Percentiles rank a stretch among this genome's conserved stretches.
Conservation (phyloP, 495 filamentous ascomycete species). For the Elasticomyces elasticus region DNA sequence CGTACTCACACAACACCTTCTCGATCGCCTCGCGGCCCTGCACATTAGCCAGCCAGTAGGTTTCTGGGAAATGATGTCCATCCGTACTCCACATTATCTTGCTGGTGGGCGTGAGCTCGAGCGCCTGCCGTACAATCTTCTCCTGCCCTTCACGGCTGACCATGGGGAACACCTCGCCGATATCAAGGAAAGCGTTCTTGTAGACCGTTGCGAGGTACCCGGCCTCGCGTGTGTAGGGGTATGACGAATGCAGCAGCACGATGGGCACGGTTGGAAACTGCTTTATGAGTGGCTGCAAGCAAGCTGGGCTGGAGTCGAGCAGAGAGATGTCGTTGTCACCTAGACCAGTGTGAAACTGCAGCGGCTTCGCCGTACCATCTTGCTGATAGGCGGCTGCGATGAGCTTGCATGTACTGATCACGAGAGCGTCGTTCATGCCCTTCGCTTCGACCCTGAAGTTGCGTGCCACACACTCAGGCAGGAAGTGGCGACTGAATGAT, state of each 20-base stretch:
- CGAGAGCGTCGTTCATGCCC: slow-evolving; percentile 54
- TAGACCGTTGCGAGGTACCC: slow-evolving; percentile 76
- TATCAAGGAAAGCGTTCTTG: slow-evolving; percentile 73
- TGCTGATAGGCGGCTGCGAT: slow-evolving; percentile 31
- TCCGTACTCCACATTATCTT: slow-evolving; percentile 83
- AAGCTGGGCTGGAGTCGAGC: slow-evolving; percentile 60
- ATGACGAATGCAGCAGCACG: slow-evolving; percentile 73
- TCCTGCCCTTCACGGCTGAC: slow-evolving; percentile 74
- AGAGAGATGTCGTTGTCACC: slow-evolving; percentile 76
- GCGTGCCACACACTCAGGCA: slow-evolving; percentile 21
- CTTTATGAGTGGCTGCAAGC: slow-evolving; percentile 64
- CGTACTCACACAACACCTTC: slow-evolving; percentile 56
- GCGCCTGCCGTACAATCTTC: slow-evolving; percentile 56
- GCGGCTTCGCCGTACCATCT: slow-evolving; percentile 45
- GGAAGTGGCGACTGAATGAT: slow-evolving; percentile 21
- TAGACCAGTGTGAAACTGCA: slow-evolving; percentile 82
- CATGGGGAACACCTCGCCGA: slow-evolving; percentile 79
- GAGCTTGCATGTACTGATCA: slow-evolving; percentile 39
- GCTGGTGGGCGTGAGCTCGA: slow-evolving; percentile 65
- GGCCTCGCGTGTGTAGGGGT: slow-evolving; percentile 74
- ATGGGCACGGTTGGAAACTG: slow-evolving; percentile 59
- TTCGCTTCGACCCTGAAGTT: slow-evolving; percentile 52
- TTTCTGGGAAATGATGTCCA: slow-evolving; percentile 76
- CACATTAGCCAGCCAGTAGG: slow-evolving; percentile 63
- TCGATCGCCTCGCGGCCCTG: slow-evolving; percentile 71